A percentile compares a stretch with the other conserved stretches of the same genome.
These are phyloP conservation scores for Eimeria falciformis DNA, from an alignment of 169 alveolate species.

Conservation along the genomic window DNA sequence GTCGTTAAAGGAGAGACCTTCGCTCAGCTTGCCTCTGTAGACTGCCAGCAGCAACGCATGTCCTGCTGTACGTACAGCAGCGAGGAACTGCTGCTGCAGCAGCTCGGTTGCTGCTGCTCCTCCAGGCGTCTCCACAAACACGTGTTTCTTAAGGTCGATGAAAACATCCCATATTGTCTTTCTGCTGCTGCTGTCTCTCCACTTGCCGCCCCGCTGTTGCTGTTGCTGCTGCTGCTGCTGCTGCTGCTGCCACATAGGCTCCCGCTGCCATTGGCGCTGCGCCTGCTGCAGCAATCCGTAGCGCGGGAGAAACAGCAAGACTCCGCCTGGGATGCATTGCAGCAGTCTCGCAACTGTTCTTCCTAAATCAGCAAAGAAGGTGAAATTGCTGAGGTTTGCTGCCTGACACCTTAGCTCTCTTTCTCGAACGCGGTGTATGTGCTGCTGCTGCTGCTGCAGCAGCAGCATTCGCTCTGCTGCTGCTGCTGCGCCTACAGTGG, in stretches of 20 bases:
- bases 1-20: slow-evolving; percentile 96
- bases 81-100: background rate
- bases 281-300: slow-evolving; percentile 51
- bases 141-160: background rate
- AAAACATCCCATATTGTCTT: slow-evolving; percentile 5
- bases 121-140: background rate
- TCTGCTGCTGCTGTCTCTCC: too few relatives aligned
- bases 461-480: background rate
- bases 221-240: slow-evolving; percentile 66
- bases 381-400: background rate
- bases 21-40: slow-evolving; percentile 95
- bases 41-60: slow-evolving; percentile 95
- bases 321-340: slow-evolving; percentile 45
- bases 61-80: slow-evolving; percentile 1
- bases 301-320: slow-evolving; percentile 48
- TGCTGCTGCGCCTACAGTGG: slow-evolving; percentile 29
- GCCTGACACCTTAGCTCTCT: background rate
- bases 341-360: slow-evolving; percentile 23
- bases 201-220: slow-evolving; percentile 32
- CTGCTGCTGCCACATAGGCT: slow-evolving; percentile 20
- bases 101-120: background rate
- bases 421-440: background rate
- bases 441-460: slow-evolving; percentile 63
- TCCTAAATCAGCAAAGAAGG: slow-evolving; percentile 31
- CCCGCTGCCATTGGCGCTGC: slow-evolving; percentile 55